Percentiles rank a stretch among this genome's conserved stretches.
These are phyloP conservation scores for Powellomyces hirtus DNA, from an alignment of 192 early-diverging fungal species.

Conservation along the genomic window DNA sequence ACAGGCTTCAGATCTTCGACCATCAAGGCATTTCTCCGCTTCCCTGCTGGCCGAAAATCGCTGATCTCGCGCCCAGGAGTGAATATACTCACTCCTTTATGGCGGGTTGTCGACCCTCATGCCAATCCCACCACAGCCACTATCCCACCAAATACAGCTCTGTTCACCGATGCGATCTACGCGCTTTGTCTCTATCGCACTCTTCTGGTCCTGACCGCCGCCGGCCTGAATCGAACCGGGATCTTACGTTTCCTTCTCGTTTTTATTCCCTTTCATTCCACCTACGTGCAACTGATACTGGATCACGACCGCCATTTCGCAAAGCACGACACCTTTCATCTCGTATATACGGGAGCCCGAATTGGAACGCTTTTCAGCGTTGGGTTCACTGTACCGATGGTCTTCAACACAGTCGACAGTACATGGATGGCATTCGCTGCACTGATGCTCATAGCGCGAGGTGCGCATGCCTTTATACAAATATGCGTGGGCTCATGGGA, in stretches of 20 bases:
- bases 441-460: slow-evolving; percentile 5
- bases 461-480: background rate
- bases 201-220: background rate
- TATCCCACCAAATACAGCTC: background rate
- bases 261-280: slow-evolving; percentile 13
- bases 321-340: background rate
- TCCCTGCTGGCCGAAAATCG: background rate
- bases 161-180: slow-evolving; percentile 18
- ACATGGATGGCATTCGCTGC: slow-evolving; percentile 17
- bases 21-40: background rate
- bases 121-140: background rate
- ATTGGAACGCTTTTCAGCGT: background rate
- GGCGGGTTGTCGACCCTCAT: background rate
- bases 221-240: background rate
- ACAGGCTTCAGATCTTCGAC: background rate
- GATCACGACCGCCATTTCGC: slow-evolving; percentile 24
- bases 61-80: slow-evolving; percentile 2
- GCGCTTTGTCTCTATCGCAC: slow-evolving; percentile 5
- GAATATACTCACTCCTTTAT: slow-evolving; percentile 4
- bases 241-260: slow-evolving; percentile 8
- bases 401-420: slow-evolving; percentile 5
- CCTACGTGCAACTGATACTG: slow-evolving; percentile 8
- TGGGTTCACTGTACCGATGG: slow-evolving; percentile 15
- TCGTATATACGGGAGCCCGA: slow-evolving; percentile 11
- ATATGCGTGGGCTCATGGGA: background rate